Percentiles rank a stretch among this genome's conserved stretches.
These are phyloP conservation scores for Ailanthus altissimus DNA, from an alignment of 345 rosid genomes.

Conservation along the genomic window DNA sequence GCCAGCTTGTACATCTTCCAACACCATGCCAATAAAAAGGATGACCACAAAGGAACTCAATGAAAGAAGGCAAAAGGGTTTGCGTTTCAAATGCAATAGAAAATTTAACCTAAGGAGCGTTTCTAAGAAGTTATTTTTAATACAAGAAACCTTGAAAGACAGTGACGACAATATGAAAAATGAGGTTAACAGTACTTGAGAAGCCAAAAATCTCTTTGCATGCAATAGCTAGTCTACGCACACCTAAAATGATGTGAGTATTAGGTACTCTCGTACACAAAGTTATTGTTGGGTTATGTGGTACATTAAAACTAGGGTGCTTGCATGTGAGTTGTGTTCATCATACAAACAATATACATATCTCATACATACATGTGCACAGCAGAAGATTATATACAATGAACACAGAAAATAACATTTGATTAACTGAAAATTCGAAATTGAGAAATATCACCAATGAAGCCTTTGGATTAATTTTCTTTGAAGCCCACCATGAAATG, in stretches of 20 bases:
- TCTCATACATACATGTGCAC: no score
- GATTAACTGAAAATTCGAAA: no score
- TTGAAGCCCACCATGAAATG: no score
- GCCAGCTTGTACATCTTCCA: no score
- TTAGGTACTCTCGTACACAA: neutral
- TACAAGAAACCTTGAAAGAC: neutral
- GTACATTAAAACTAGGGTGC: no score
- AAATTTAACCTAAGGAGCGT: neutral
- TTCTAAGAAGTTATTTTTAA: neutral
- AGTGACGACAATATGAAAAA: neutral
- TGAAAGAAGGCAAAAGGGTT: neutral
- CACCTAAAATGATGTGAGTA: neutral
- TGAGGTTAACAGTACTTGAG: neutral
- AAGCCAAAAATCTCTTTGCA: neutral
- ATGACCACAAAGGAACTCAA: neutral
- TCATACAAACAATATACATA: no score
- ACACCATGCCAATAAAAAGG: neutral
- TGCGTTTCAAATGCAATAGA: neutral
- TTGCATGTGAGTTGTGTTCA: no score
- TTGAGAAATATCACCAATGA: no score
- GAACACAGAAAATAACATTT: no score
- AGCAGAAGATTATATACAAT: no score
- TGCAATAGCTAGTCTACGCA: neutral
- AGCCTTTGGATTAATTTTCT: no score
- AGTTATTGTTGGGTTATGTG: no score